phyloP scores from a whole-genome alignment of 331 rosid species.

The Pyrus hybrid region DNA sequence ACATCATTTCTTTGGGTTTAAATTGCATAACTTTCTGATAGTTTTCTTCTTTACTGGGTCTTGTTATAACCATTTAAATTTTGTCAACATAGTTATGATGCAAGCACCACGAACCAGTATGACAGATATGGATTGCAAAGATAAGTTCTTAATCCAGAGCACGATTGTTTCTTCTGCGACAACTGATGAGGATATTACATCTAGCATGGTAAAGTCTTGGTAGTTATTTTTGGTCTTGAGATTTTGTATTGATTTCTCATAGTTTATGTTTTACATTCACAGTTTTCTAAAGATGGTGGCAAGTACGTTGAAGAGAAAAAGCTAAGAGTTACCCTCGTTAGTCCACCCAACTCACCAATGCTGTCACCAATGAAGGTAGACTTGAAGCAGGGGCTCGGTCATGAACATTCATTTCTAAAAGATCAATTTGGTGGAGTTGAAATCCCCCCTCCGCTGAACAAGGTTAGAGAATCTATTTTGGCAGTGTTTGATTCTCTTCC shows the following conservation, averaged over 20 bases:
- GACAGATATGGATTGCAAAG: slow-evolving; percentile 66
- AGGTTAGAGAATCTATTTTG: slow-evolving; percentile 42
- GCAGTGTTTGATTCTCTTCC: slow-evolving; percentile 7
- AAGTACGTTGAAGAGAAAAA: slow-evolving; percentile 68
- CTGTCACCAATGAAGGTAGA: slow-evolving; percentile 49
- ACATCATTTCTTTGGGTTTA: not conserved
- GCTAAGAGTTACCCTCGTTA: slow-evolving; percentile 58
- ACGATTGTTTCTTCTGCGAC: slow-evolving; percentile 53
- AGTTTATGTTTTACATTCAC: slow-evolving; percentile 15
- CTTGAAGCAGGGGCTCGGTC: slow-evolving; percentile 32
- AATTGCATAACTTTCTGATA: not conserved
- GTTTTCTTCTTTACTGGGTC: not conserved
- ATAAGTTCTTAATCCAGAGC: slow-evolving; percentile 88
- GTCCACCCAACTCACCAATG: slow-evolving; percentile 55
- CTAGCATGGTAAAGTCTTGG: slow-evolving; percentile 49
- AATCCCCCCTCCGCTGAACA: slow-evolving; percentile 25
- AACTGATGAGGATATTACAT: slow-evolving; percentile 54
- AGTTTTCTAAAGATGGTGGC: slow-evolving; percentile 65
- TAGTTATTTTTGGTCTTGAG: slow-evolving; percentile 3
- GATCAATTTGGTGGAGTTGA: slow-evolving; percentile 26
- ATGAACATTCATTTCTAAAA: slow-evolving; percentile 18
- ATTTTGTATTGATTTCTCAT: slow-evolving; percentile 15
- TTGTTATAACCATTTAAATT: not conserved
- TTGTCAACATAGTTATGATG: slow-evolving; percentile 65
- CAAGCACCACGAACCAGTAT: slow-evolving; percentile 59